Percentiles rank a stretch among this genome's conserved stretches.
Evolutionary conservation across 1,284 basidiomycete genomes (phyloP).

Genomic region (Pascua guehoae): DNA sequence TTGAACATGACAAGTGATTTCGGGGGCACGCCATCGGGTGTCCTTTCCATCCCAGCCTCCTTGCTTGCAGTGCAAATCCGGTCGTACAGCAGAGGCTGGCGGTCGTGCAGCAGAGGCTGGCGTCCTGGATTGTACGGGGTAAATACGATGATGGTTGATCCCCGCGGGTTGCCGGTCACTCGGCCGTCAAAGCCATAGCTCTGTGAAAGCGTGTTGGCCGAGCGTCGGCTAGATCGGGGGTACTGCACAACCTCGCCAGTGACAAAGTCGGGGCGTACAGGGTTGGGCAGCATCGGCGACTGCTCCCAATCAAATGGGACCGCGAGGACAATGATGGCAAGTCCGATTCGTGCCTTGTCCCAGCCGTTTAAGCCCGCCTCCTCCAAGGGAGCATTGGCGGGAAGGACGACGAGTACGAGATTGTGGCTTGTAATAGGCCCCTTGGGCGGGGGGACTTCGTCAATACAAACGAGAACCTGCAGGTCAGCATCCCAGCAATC

Average conservation of each 20-base stretch:
- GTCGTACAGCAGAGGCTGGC: no score
- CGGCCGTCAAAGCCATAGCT: no score
- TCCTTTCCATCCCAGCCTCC: not conserved
- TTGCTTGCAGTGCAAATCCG: no score
- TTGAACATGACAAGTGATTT: slow-evolving; percentile 19
- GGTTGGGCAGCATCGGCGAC: slow-evolving; percentile 21
- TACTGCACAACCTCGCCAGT: not conserved
- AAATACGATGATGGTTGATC: no score
- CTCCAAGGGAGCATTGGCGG: slow-evolving; percentile 4
- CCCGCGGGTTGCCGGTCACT: no score
- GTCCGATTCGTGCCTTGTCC: slow-evolving; percentile 3
- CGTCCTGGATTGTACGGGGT: no score
- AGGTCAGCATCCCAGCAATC: not conserved
- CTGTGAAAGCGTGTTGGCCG: not conserved
- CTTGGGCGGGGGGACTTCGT: slow-evolving; percentile 10
- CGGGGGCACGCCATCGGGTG: not conserved
- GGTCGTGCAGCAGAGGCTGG: no score
- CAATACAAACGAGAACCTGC: slow-evolving; percentile 17
- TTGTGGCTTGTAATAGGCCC: slow-evolving; percentile 13
- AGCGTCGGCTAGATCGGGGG: not conserved
- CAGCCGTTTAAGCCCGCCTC: slow-evolving; percentile 6
- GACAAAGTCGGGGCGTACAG: slow-evolving; percentile 19
- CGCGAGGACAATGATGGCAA: slow-evolving; percentile 15
- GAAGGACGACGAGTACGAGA: slow-evolving; percentile 17
- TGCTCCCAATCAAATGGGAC: slow-evolving; percentile 14